Percentiles rank a stretch among this genome's conserved stretches.
Conservation (phyloP, 2,329 filamentous ascomycete species). For the Claviceps monticola region DNA sequence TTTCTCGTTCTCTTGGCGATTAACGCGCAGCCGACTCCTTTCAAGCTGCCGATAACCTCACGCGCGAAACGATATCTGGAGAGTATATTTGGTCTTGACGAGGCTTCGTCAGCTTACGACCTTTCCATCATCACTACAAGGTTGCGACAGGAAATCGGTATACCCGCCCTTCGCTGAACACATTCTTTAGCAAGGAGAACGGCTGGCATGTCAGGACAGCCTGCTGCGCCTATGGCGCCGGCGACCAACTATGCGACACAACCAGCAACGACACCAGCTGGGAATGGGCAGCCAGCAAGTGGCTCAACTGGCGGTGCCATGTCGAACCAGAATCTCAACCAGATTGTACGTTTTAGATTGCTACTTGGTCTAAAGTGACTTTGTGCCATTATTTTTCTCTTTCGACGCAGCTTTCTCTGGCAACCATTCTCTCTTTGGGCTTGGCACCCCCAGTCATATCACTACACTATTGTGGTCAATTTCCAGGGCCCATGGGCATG, state of each 20-base stretch:
- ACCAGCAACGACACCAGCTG: conserved; percentile 20
- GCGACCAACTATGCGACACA: conserved; percentile 18
- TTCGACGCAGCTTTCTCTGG: neutral
- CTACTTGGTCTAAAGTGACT: neutral
- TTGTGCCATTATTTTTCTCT: conserved; percentile 9
- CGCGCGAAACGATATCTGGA: neutral
- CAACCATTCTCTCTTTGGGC: too few species aligned
- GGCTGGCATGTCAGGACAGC: conserved; percentile 20
- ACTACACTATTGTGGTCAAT: neutral
- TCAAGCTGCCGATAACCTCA: neutral
- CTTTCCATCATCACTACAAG: neutral
- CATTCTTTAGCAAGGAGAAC: neutral
- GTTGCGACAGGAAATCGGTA: neutral
- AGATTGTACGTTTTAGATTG: conserved; percentile 65
- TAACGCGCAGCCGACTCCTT: neutral
- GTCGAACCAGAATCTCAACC: conserved; percentile 83
- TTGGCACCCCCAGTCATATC: neutral
- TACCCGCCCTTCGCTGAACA: neutral
- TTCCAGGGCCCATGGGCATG: neutral
- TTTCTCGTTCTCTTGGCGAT: neutral
- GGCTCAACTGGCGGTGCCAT: conserved; percentile 30
- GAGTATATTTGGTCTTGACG: neutral
- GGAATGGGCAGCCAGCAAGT: conserved; percentile 17
- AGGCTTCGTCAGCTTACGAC: too few species aligned
- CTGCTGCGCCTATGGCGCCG: conserved; percentile 16